Conservation (phyloP, 805 yeast genomes). For the Lipomyces kockii region DNA sequence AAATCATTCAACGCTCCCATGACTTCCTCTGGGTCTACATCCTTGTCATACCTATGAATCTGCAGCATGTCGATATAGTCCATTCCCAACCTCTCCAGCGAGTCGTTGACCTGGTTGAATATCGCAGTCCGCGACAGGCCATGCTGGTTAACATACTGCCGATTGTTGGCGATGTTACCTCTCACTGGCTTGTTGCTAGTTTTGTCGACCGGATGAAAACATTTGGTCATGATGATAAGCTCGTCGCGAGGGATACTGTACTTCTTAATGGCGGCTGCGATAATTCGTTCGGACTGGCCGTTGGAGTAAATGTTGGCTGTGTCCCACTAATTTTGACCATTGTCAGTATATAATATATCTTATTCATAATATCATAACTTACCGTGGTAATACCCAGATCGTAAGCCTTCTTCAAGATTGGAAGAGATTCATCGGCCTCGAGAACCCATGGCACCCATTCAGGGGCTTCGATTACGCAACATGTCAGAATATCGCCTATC, state of each 20-base stretch:
- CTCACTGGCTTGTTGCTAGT: conserved; percentile 17
- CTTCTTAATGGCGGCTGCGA: conserved; percentile 58
- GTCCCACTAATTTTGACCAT: conserved; percentile 40
- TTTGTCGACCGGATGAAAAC: conserved; percentile 11
- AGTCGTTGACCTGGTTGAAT: conserved; percentile 50
- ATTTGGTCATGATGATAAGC: conserved; percentile 61
- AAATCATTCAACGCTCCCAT: conserved; percentile 61
- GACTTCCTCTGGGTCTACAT: conserved; percentile 53
- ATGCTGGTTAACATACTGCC: conserved; percentile 54
- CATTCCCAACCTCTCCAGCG: conserved; percentile 51
- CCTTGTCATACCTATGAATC: conserved; percentile 58
- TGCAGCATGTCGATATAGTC: conserved; percentile 61
- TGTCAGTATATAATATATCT: background rate
- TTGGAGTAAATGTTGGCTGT: conserved; percentile 52
- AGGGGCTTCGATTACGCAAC: conserved; percentile 1
- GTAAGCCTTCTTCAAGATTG: conserved; percentile 16
- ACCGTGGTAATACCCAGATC: conserved; percentile 49
- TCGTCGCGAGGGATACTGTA: conserved; percentile 57
- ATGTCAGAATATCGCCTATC: background rate
- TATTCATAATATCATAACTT: conserved; percentile 2
- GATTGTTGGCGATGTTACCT: conserved; percentile 4
- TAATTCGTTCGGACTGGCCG: conserved; percentile 48
- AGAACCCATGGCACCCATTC: conserved; percentile 20
- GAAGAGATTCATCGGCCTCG: conserved; percentile 11
- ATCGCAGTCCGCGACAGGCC: conserved; percentile 54